Percentiles rank a stretch among this genome's conserved stretches.
Conservation (phyloP, 768 basidiomycete species). For the Suillus decipiens region DNA sequence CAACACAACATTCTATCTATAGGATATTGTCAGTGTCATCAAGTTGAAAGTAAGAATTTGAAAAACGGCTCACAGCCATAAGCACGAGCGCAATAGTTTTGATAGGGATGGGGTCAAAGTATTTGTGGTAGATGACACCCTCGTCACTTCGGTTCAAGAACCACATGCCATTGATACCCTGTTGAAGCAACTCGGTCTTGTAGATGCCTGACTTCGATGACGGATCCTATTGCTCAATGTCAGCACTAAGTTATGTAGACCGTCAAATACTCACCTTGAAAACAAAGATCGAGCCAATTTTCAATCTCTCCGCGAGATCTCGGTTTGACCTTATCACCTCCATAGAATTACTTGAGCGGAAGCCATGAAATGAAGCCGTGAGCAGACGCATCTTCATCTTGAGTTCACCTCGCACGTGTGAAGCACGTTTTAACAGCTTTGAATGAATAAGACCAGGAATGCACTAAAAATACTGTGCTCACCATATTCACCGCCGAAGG, state of each 20-base stretch:
- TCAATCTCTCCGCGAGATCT: neutral
- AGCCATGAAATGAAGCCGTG: constrained; percentile 1
- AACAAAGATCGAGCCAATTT: neutral
- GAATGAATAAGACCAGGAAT: neutral
- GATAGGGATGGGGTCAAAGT: neutral
- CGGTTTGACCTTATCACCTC: neutral
- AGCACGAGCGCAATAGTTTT: neutral
- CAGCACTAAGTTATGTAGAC: constrained; percentile 6
- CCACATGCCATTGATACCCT: neutral
- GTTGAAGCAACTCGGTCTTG: neutral
- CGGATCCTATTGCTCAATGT: neutral
- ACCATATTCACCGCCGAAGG: constrained; percentile 7
- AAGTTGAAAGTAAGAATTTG: neutral
- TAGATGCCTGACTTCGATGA: neutral
- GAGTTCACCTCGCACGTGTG: constrained; percentile 14
- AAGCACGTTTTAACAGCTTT: constrained; percentile 7
- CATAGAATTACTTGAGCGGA: neutral
- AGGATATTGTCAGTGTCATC: neutral
- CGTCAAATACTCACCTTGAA: neutral
- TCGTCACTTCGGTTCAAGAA: neutral
- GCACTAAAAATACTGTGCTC: neutral
- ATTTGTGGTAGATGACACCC: neutral
- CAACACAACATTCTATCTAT: neutral
- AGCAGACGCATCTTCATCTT: constrained; percentile 10
- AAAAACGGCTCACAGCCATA: neutral